phyloP scores from a whole-genome alignment of 306 rosid species.

The Citrullus amarus region DNA sequence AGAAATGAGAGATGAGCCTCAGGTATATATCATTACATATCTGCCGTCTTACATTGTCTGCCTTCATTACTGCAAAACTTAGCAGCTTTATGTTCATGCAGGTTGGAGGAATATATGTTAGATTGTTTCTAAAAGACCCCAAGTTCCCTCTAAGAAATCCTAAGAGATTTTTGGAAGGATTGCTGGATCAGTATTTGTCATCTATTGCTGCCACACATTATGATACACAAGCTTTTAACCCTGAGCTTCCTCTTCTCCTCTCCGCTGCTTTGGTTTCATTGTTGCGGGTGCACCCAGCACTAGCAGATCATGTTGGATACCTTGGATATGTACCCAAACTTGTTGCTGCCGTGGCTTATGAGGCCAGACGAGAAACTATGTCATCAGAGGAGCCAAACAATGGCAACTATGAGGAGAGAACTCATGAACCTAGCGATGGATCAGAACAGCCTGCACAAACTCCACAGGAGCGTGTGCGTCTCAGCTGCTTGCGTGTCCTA shows the following conservation, averaged over 20 bases:
- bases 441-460: slow-evolving; percentile 64
- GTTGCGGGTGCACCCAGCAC: slow-evolving; percentile 92
- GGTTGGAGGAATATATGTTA: slow-evolving; percentile 97
- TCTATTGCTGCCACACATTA: slow-evolving; percentile 97
- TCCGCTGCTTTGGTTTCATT: slow-evolving; percentile 96
- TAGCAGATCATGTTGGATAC: slow-evolving; percentile 97
- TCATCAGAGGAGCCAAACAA: slow-evolving; percentile 53
- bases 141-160: slow-evolving; percentile 98
- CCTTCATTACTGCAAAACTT: slow-evolving; percentile 10
- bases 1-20: slow-evolving; percentile 99
- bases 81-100: slow-evolving; percentile 32
- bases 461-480: slow-evolving; percentile 94
- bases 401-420: slow-evolving; percentile 39
- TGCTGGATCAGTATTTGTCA: slow-evolving; percentile 84
- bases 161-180: slow-evolving; percentile 96
- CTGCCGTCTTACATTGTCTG: slow-evolving; percentile 5
- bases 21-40: slow-evolving; percentile 37
- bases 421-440: slow-evolving; percentile 38
- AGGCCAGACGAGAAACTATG: slow-evolving; percentile 94
- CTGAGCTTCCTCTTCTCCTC: slow-evolving; percentile 92
- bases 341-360: slow-evolving; percentile 94
- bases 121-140: slow-evolving; percentile 93
- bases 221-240: slow-evolving; percentile 58
- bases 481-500: slow-evolving; percentile 91
- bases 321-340: slow-evolving; percentile 99